phyloP scores from a whole-genome alignment of 73 alveolate species.

The Effrenium voratum region DNA sequence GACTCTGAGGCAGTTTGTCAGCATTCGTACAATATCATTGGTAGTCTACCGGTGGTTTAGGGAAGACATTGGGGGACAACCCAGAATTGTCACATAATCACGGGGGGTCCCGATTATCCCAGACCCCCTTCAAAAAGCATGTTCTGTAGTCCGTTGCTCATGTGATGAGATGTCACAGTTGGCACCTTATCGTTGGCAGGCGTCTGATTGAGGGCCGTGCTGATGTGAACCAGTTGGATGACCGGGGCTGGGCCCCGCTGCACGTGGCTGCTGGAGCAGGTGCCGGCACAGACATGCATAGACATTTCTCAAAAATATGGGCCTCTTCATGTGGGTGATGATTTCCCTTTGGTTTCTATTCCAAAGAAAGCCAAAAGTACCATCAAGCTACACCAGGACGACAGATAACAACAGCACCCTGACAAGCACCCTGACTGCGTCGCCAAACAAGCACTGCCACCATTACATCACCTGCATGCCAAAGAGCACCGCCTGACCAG shows the following conservation, averaged over 20 bases:
- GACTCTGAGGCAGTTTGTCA: slow-evolving; percentile 16
- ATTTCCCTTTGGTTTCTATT: background rate
- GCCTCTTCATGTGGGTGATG: background rate
- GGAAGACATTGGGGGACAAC: too few relatives aligned
- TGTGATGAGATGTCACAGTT: background rate
- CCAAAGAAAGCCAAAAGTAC: background rate
- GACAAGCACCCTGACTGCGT: background rate
- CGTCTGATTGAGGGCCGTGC: slow-evolving; percentile 33
- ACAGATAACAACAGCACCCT: background rate
- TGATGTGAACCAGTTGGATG: slow-evolving; percentile 63
- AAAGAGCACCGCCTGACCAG: too few relatives aligned
- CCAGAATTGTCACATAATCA: too few relatives aligned
- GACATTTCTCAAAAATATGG: background rate
- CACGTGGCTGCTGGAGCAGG: slow-evolving; percentile 90
- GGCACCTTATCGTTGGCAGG: background rate
- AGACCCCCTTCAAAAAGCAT: too few relatives aligned
- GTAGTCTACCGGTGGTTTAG: background rate
- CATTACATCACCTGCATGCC: too few relatives aligned
- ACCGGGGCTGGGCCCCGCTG: slow-evolving; percentile 89
- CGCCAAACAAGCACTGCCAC: background rate
- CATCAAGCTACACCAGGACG: background rate
- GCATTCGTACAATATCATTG: background rate
- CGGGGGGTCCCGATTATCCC: too few relatives aligned
- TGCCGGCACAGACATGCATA: background rate
- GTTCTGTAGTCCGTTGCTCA: background rate